Evolutionary conservation across 352 stramenopile genomes (phyloP), one percentile per base, ranked within the genome.

Genomic region (Plasmopara halstedii): DNA sequence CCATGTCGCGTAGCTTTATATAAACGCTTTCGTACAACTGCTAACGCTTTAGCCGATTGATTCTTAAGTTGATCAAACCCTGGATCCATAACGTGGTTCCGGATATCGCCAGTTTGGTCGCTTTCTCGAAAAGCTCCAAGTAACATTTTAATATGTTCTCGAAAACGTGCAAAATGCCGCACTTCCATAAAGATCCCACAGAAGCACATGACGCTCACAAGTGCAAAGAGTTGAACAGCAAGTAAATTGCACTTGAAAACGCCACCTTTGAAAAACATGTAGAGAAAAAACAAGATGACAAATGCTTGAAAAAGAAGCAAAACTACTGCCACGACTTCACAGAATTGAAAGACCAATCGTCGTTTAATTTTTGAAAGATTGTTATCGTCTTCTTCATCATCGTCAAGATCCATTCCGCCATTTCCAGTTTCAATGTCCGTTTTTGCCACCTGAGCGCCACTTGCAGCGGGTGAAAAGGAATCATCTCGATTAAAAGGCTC

Each of bases 141-240:
- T 25, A 84, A 56, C 80, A 91, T 91, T 59, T 91, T 91, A 18
- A 91, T 65, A 43, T 91, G 80, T 26, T 91, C 80, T 2, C 77
- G 77, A 49, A 84, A 87, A 11, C 80, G 76, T 23, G 77, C 76
- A 46, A 91, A 91, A 46, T 77, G 71, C 45, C 63, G 57, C 10
- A 88, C 48, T 55, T 86, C 72, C 7, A 70, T 64, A 31, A 88
- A 82, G 26, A 92, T 67, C 21, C 50, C 68, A 2, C 64, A 27
- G 39, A 83, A 92, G 13, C 71, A 84, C 8, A 85, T 25, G 1
- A 88, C 33, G 8, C 68, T 67, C 0, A 71, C 63, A 4, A 70
- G 44, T 6, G 66, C 65, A 55, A 87, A 88, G 5, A 79, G 15
- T 31, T 86, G 68, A 29, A 88, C 77, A 4, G 50, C 44, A 3